Evolutionary conservation across 2,329 filamentous ascomycete genomes (phyloP), one percentile per base, ranked within the genome.

Genomic region (Trichoderma asperellum): DNA sequence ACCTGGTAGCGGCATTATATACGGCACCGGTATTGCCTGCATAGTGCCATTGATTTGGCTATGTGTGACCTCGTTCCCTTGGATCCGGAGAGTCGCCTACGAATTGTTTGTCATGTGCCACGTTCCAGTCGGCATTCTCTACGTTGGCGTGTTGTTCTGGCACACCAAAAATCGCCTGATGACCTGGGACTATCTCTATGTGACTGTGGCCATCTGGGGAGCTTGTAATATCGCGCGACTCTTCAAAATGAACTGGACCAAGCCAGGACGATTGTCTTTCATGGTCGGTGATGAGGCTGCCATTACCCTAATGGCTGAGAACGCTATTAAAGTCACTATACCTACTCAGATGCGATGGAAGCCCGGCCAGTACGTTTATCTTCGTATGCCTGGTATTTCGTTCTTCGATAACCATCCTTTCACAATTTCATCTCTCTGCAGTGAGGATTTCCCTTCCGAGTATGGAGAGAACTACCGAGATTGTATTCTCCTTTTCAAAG

Each of bases 371-470:
- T 97, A 96, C 74, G 92, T 97, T 21, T 98, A 97, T 77, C 85
- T 98, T 24, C 89, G 95, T 64, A 97, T 98, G 91, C 95, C 95
- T 0, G 93, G 93, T 1, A 94, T 98, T 73, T 94, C 94, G 0
- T 79, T 96, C 2, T 89, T 97, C 70, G 93, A 97, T 73, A 97
- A 97, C 74, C 96, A 98, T 75, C 95, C 95, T 0, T 98, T 98
- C 77, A 98, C 96, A 0, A 94, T 98, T 67, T 90, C 95, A 2
- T 97, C 94, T 0, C 85, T 97, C 8, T 97, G 94, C 80, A 96
- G 92, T 76, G 92, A 96, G 56, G 94, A 97, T 77, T 97, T 97
- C 71, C 93, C 94, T 1, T 97, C 94, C 0, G 91, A 93, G 70
- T 97, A 97, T 75, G 94, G 94, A 34, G 91, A 96, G 73, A 86